Evolutionary conservation across 1,139 yeast species (phyloP), one percentile per base, ranked within the genome.

Genomic region (Pichia sp.): DNA sequence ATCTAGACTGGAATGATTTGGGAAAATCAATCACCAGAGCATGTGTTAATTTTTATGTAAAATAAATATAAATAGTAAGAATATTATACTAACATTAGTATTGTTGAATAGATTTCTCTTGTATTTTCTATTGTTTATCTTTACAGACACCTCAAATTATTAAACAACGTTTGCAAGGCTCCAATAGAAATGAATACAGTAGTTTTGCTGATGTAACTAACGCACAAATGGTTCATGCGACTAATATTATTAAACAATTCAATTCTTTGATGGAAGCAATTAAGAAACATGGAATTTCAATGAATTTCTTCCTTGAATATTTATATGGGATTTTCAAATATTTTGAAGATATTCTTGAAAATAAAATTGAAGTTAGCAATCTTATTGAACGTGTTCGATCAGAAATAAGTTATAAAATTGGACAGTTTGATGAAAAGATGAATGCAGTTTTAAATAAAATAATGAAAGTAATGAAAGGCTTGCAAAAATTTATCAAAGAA

Each of bases 401-500:
- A 0, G 50, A 44, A 1, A 31, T 54, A 2, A 45, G 39, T 24
- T 49, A 37, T 11, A 56, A 47, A 29, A 30, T 47, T 7, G 40
- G 38, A 11, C 8, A 37, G 1, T 55, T 55, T 32, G 49, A 47
- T 38, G 41, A 40, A 1, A 42, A 53, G 29, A 47, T 57, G 7
- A 46, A 51, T 2, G 45, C 16, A 9, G 51, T 49, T 23, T 34
- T 53, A 20, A 40, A 46, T 12, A 40, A 35, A 10, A 37, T 55
- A 4, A 39, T 51, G 6, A 47, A 49, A 23, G 45, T 42, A 9
- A 42, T 53, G n/a, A 54, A 66, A 30, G 56, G 51, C 24, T 47
- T 54, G n/a, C 62, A 69, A 35, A 65, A 61, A 36, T 57, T 57
- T 24, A 58, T 71, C 7, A 63, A 58, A 30, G 52, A 50, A 6